Evolutionary conservation across 2,329 filamentous ascomycete species (phyloP), one percentile per base, ranked within the genome.

Genomic region (Exophiala alcalophila): DNA sequence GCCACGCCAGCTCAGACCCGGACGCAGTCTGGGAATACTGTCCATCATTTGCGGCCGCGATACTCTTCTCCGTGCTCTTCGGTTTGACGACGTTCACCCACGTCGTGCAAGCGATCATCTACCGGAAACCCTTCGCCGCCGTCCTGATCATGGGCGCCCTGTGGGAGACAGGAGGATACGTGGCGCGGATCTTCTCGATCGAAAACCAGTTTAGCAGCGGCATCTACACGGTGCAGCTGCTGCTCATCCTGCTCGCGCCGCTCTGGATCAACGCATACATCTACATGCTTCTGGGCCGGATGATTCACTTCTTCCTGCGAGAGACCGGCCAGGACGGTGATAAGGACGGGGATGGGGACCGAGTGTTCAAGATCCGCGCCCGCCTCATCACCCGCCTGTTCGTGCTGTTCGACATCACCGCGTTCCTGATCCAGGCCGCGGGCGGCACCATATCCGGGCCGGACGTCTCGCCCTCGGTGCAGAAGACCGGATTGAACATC

Each of bases 221-320:
- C 7, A 20, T 50, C 28, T 47, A 62, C 1, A 64, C 61, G 8
- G 41, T 56, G 1, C 64, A 63, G 8, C 64, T 64, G 3, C 54
- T 75, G 4, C 55, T 76, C 4, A 65, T 75, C 25, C 57, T 75
- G 2, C 59, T 72, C 4, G 65, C 68, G 1, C 64, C 64, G 3
- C 55, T 70, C 1, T 65, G 69, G 68, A 65, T 73, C n/a, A 73
- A 72, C 44, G 69, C 69, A 2, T 73, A 68, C 46, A 63, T 64
- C 18, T 72, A 71, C 56, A 70, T 73, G 66, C 59, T 66, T 3
- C 59, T 73, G 10, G 69, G 63, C 3, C 63, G 69, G 2, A 70
- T 73, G 66, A 63, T 71, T 16, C 56, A 72, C 54, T 70, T 62
- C 49, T 71, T 67, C 40, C 29, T 65, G 8, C 34, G 23, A 23